phyloP scores from a whole-genome alignment of 495 filamentous ascomycete genomes.

The Penicillium tannophilum region DNA sequence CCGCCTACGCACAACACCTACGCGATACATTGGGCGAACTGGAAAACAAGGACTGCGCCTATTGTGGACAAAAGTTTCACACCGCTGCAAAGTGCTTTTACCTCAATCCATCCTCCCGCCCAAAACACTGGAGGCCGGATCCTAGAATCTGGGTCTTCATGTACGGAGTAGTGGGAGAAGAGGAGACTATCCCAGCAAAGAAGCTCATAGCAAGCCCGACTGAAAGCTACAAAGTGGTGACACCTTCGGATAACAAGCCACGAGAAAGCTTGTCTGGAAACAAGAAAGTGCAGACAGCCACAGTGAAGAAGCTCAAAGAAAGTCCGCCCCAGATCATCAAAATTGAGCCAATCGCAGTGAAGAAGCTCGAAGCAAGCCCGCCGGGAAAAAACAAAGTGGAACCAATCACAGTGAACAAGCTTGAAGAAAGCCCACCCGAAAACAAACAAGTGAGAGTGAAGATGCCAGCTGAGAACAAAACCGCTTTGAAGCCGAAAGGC shows the following conservation, averaged over 20 bases:
- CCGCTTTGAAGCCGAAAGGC: not conserved
- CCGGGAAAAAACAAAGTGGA: too few relatives aligned
- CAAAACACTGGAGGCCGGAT: not conserved
- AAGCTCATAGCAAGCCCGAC: not conserved
- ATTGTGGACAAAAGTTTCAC: conserved; percentile 1
- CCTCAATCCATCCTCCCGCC: not conserved
- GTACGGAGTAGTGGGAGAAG: not conserved
- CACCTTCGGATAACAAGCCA: not conserved
- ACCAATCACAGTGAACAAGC: too few relatives aligned
- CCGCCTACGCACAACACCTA: not conserved
- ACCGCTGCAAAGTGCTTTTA: not conserved
- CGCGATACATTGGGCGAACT: not conserved
- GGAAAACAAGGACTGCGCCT: not conserved
- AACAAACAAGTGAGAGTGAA: too few relatives aligned
- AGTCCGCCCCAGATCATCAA: too few relatives aligned
- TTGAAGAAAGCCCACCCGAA: too few relatives aligned
- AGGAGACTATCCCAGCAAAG: too few relatives aligned
- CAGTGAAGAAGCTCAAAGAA: too few relatives aligned
- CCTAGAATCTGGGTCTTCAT: not conserved
- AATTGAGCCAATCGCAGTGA: too few relatives aligned
- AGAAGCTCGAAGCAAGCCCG: too few relatives aligned
- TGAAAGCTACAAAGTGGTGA: not conserved
- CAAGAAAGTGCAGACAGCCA: too few relatives aligned
- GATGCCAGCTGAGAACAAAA: too few relatives aligned
- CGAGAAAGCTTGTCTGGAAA: not conserved